Conservation (phyloP, 768 basidiomycete species). For the Lentinula boryana region DNA sequence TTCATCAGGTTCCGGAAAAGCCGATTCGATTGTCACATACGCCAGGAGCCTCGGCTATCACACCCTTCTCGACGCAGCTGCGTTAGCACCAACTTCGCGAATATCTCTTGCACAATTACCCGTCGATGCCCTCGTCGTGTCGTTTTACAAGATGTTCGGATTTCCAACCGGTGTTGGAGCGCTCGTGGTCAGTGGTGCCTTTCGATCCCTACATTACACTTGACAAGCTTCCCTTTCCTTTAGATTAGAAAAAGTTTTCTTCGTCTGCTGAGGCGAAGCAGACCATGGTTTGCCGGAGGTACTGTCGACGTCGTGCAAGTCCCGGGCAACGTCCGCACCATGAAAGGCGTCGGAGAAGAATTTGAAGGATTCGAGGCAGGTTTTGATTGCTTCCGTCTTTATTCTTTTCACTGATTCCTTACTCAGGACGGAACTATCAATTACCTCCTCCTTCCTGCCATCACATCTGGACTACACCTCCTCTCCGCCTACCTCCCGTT, state of each 20-base stretch:
- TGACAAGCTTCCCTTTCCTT: background rate
- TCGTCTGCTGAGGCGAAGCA: slow-evolving; percentile 44
- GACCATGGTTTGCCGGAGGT: slow-evolving; percentile 81
- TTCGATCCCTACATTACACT: background rate
- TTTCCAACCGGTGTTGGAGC: slow-evolving; percentile 84
- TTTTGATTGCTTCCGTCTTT: background rate
- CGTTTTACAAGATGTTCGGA: slow-evolving; percentile 90
- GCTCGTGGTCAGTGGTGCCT: slow-evolving; percentile 46
- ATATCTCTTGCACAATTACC: slow-evolving; percentile 61
- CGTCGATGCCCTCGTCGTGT: slow-evolving; percentile 78
- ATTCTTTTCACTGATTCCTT: background rate
- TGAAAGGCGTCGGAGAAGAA: slow-evolving; percentile 41
- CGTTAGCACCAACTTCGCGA: slow-evolving; percentile 65
- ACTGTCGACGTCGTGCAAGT: slow-evolving; percentile 82
- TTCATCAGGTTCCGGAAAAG: background rate
- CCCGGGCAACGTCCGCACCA: slow-evolving; percentile 62
- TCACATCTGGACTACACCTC: slow-evolving; percentile 73
- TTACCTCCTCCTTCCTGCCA: slow-evolving; percentile 69
- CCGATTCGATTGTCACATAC: slow-evolving; percentile 51
- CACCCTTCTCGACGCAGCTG: slow-evolving; percentile 78
- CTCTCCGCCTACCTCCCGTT: slow-evolving; percentile 76
- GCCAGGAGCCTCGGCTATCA: slow-evolving; percentile 67
- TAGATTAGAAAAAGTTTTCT: slow-evolving; percentile 47
- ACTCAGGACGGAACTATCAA: slow-evolving; percentile 80
- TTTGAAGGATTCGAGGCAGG: slow-evolving; percentile 57